phyloP scores from a whole-genome alignment of 768 basidiomycete species.

The Podaxis pistillaris region DNA sequence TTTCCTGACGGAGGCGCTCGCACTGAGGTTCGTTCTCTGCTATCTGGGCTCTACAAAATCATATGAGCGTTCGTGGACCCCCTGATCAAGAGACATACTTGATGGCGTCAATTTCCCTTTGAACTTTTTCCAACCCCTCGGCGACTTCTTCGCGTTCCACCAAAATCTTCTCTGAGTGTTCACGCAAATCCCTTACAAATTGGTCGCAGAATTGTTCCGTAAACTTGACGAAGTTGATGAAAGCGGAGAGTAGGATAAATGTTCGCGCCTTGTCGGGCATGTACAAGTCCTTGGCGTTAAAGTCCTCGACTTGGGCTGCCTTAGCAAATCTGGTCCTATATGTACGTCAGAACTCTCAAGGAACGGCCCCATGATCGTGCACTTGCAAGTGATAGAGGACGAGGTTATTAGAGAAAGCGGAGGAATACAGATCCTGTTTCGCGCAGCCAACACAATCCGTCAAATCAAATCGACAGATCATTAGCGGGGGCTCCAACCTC shows the following conservation, averaged over 20 bases:
- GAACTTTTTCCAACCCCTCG: constrained; percentile 46
- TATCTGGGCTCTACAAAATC: constrained; percentile 50
- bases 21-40: constrained; percentile 70
- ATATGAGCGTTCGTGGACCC: not conserved
- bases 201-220: constrained; percentile 66
- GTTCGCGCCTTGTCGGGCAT: constrained; percentile 77
- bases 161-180: constrained; percentile 53
- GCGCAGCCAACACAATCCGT: not conserved
- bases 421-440: constrained; percentile 61
- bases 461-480: not conserved
- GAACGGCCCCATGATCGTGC: not conserved
- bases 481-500: constrained; percentile 39
- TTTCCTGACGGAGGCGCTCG: constrained; percentile 58
- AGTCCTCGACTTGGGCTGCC: constrained; percentile 74
- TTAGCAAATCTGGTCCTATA: constrained; percentile 65
- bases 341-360: not conserved
- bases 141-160: constrained; percentile 61
- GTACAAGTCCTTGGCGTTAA: constrained; percentile 71
- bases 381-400: constrained; percentile 70
- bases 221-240: constrained; percentile 94
- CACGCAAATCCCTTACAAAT: constrained; percentile 61
- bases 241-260: constrained; percentile 73
- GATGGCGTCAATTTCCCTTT: constrained; percentile 50
- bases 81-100: constrained; percentile 42
- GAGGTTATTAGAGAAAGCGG: constrained; percentile 59